Evolutionary conservation across 1,284 basidiomycete species (phyloP), one percentile per base, ranked within the genome.

Genomic region (Ustilago nuda): DNA sequence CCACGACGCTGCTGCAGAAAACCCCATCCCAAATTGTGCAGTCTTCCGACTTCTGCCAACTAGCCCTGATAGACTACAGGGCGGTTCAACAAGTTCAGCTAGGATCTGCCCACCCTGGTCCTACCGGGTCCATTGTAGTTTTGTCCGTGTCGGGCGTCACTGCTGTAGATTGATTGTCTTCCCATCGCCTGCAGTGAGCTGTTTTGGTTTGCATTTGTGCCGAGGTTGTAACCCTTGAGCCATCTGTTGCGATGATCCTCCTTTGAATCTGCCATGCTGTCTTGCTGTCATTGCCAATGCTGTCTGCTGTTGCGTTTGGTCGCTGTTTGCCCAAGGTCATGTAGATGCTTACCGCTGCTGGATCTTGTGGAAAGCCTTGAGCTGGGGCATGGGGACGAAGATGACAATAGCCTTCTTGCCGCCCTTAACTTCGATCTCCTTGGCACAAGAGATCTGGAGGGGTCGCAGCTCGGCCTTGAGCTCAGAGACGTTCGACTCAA

Each of bases 341-440:
- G 17, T 32, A 45, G 55, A 72, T 61, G 89, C 92, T 85, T 87
- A 98, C 95, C 96, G 93, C 87, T 92, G 92, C 89, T 99, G 97
- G 84, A 99, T 90, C 89, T 97, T 99, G 90, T 93, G 94, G 92
- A 96, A 99, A 51, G 96, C 97, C 90, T 98, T 98, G 88, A 97
- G 88, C 89, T 96, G 94, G 83, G 96, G 95, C 70, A 98, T 92
- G 77, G 97, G 97, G 67, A 99, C 95, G 86, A 99, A 99, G 88
- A 99, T 89, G 80, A 99, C 94, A 84, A 99, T 96, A 61, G 97
- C 97, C 90, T 98, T 99, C 91, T 98, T 98, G 78, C 86, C 86
- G 82, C 96, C 97, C 87, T 95, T 95, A 85, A 99, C 96, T 87
- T 99, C 97, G 84, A 99, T 92, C 89, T 99, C 97, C 86, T 94